These are phyloP conservation scores for Auricularia heimuer DNA, from an alignment of 768 basidiomycete species.

Conservation along the genomic window DNA sequence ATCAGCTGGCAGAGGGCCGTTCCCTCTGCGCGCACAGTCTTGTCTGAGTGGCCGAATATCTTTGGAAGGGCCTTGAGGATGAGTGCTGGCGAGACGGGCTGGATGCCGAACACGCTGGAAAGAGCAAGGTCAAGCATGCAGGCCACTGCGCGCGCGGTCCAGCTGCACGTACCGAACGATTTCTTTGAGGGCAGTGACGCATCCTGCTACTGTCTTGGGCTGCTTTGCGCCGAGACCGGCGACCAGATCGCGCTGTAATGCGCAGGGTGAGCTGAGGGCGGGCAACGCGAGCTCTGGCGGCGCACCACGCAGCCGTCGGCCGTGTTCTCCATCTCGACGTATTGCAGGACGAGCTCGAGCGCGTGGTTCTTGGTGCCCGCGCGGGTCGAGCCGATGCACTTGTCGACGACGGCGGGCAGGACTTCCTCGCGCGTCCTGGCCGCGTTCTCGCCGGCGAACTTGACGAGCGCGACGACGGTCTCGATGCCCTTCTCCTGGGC, in stretches of 20 bases:
- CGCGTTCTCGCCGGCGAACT: slow-evolving; percentile 83
- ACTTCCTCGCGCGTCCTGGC: slow-evolving; percentile 73
- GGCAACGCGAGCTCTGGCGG: slow-evolving; percentile 13
- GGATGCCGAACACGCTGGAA: slow-evolving; percentile 66
- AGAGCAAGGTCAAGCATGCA: background rate
- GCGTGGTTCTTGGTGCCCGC: slow-evolving; percentile 85
- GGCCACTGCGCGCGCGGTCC: background rate
- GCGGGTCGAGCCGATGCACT: slow-evolving; percentile 85
- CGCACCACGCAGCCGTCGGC: slow-evolving; percentile 83
- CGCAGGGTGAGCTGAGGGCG: background rate
- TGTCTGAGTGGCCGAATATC: slow-evolving; percentile 92
- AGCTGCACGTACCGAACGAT: slow-evolving; percentile 56
- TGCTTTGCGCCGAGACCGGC: slow-evolving; percentile 85
- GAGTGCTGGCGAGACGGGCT: slow-evolving; percentile 61
- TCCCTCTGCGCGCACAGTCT: slow-evolving; percentile 91
- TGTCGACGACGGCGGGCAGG: slow-evolving; percentile 89
- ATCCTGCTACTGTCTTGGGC: slow-evolving; percentile 83
- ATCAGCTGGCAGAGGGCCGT: slow-evolving; percentile 60
- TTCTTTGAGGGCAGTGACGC: slow-evolving; percentile 70
- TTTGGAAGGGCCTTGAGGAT: slow-evolving; percentile 84
- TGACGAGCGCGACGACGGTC: slow-evolving; percentile 74
- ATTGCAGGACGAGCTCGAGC: slow-evolving; percentile 76
- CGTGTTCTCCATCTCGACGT: slow-evolving; percentile 87
- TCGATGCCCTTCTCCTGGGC: slow-evolving; percentile 98
- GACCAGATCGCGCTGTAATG: slow-evolving; percentile 44